Evolutionary conservation across 495 filamentous ascomycete genomes (phyloP).

Genomic region (Aspergillus leporis): DNA sequence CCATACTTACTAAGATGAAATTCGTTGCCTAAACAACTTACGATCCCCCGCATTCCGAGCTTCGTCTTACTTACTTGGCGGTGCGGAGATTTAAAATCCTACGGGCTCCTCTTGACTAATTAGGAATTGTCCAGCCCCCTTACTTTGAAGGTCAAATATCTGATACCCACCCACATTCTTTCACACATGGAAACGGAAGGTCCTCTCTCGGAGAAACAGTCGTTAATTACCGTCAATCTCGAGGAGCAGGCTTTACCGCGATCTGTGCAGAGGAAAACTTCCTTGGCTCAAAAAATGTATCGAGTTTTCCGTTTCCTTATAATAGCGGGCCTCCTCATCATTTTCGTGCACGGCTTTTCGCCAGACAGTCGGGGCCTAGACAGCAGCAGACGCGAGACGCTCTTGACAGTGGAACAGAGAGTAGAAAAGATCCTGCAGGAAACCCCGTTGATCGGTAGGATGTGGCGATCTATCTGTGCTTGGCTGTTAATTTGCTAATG

Average conservation of each 20-base stretch:
- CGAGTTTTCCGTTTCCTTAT: not conserved
- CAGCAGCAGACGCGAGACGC: not conserved
- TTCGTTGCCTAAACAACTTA: not conserved
- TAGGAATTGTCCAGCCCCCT: not conserved
- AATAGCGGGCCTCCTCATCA: conserved; percentile 2
- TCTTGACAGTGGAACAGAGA: conserved; percentile 54
- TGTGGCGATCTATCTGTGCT: not conserved
- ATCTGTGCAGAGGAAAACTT: not conserved
- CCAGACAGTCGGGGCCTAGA: not conserved
- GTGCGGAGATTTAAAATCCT: not conserved
- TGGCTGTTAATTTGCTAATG: not conserved
- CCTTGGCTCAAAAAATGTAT: not conserved
- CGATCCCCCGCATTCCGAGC: not conserved
- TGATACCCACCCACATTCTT: no score
- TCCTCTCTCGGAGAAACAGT: no score
- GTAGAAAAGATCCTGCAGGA: conserved; percentile 66
- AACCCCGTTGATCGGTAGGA: conserved; percentile 78
- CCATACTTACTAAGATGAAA: not conserved
- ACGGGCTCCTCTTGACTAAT: not conserved
- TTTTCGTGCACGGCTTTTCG: not conserved
- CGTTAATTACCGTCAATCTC: no score
- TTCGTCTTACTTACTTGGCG: not conserved
- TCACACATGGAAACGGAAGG: no score
- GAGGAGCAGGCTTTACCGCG: no score
- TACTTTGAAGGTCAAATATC: not conserved